Evolutionary conservation across 2,329 filamentous ascomycete genomes (phyloP).

Genomic region (Sporothrix variecibatus): DNA sequence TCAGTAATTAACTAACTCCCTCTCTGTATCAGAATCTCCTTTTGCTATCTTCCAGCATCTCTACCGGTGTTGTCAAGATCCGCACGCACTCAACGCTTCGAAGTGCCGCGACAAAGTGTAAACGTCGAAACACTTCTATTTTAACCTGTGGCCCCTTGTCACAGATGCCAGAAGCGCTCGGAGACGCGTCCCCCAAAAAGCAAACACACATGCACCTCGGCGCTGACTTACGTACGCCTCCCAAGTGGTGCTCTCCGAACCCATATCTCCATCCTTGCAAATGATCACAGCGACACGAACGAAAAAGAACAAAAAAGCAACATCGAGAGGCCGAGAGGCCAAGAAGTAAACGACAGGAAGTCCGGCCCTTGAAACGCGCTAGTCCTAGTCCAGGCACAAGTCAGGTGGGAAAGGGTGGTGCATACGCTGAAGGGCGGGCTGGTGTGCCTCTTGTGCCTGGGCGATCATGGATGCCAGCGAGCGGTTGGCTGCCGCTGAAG

Average conservation of each 20-base stretch:
- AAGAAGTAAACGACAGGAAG: not conserved
- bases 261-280: not conserved
- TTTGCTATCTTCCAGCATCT: not conserved
- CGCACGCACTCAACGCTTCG: not conserved
- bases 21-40: not conserved
- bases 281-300: not conserved
- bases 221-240: constrained; percentile 3
- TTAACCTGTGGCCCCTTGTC: constrained; percentile 10
- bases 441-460: constrained; percentile 4
- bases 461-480: not conserved
- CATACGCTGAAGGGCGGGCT: not conserved
- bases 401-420: not conserved
- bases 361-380: constrained; percentile 22
- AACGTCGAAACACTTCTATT: constrained; percentile 8
- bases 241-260: not conserved
- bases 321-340: not conserved
- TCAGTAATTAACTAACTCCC: not conserved
- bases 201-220: not conserved
- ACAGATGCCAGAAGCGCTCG: constrained; percentile 6
- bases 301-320: not conserved
- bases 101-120: not conserved
- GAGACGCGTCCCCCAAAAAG: not conserved
- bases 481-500: constrained; percentile 10
- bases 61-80: not conserved
- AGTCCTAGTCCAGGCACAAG: constrained; percentile 19